Conservation (phyloP, 2,329 filamentous ascomycete genomes). For the Aspergillus caelatus region DNA sequence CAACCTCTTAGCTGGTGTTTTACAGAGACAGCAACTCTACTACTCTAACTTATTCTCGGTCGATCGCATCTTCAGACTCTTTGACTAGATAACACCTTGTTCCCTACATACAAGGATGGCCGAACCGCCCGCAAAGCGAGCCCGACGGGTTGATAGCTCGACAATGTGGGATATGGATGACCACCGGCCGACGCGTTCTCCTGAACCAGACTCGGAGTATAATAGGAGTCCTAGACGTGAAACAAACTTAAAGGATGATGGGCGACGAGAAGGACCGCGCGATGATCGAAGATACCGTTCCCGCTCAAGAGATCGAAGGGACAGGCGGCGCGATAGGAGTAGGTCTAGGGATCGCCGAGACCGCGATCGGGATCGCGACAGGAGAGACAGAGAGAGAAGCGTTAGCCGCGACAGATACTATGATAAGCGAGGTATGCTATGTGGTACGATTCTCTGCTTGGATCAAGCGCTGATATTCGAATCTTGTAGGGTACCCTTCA, state of each 20-base stretch:
- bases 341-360: slow-evolving; percentile 45
- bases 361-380: slow-evolving; percentile 35
- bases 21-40: neutral
- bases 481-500: slow-evolving; percentile 29
- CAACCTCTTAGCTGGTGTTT: neutral
- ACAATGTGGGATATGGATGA: slow-evolving; percentile 61
- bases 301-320: slow-evolving; percentile 41
- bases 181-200: slow-evolving; percentile 31
- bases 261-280: slow-evolving; percentile 38
- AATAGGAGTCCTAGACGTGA: slow-evolving; percentile 44
- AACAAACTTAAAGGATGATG: slow-evolving; percentile 39
- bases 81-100: neutral
- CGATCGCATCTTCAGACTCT: neutral
- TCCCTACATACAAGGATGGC: slow-evolving; percentile 46
- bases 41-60: neutral
- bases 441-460: neutral
- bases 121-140: slow-evolving; percentile 56
- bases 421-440: slow-evolving; percentile 42
- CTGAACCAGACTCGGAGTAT: slow-evolving; percentile 30
- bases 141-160: slow-evolving; percentile 59
- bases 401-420: slow-evolving; percentile 42
- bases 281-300: slow-evolving; percentile 46
- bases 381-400: slow-evolving; percentile 45
- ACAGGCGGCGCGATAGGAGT: slow-evolving; percentile 47
- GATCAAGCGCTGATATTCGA: slow-evolving; percentile 5